Evolutionary conservation across 306 rosid genomes (phyloP), one percentile per base, ranked within the genome.

Genomic region (Luffa aegyptiaca): DNA sequence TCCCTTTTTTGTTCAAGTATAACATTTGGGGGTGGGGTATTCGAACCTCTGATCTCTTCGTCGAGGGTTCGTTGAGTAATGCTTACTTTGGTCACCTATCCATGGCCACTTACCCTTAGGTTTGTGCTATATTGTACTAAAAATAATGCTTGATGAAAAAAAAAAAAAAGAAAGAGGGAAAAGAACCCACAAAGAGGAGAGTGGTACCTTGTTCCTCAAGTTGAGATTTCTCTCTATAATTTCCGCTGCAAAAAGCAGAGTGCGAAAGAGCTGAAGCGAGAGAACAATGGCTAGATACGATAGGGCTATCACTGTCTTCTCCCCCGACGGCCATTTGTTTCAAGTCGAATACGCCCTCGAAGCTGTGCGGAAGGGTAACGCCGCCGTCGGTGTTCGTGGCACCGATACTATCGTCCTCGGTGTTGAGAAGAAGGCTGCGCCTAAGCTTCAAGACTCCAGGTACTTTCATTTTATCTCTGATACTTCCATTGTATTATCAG

Each of bases 301-400:
- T 55, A 87, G 99, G 80, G 99, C 99, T 37, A 96, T 96, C 75
- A 96, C 99, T 0, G 99, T 96, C 2, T 96, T 96, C 84, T 96
- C 98, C 0, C 99, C 99, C 5, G 99, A 96, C 36, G 99, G 99
- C 2, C 99, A 96, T 86, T 90, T 96, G 44, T 96, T 96, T 78
- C 99, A 96, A 78, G 99, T 96, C 46, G 97, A 96, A 53, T 96
- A 96, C 84, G 99, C 99, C 2, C 96, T 96, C 17, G 99, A 96
- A 83, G 99, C 98, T 35, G 99, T 96, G 48, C 97, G 99, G 11
- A 96, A 96, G 82, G 99, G 99, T 5, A 96, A 96, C 93, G 99
- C 99, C 81, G 98, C 99, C 87, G 99, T 96, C 63, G 98, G 99
- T 62, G 99, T 96, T 55, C 99, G 99, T 17, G 99, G 99, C 80